These are phyloP conservation scores for Boletus pseudopeckii DNA, from an alignment of 768 basidiomycete species.

Conservation along the genomic window DNA sequence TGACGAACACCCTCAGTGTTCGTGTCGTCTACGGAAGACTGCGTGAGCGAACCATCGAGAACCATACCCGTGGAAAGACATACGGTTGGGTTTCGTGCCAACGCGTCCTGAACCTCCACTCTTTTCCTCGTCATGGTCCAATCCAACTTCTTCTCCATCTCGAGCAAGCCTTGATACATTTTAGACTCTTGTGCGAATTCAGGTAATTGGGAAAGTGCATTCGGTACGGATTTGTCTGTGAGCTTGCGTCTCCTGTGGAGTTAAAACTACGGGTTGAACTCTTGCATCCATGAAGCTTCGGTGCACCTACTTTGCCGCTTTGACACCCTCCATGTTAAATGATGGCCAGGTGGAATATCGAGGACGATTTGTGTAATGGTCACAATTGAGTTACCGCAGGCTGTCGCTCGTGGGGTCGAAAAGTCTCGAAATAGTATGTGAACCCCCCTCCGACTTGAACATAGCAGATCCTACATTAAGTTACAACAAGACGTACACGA, in stretches of 20 bases:
- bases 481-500: not conserved
- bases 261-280: not conserved
- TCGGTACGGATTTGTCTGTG: slow-evolving; percentile 75
- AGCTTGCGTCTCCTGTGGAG: slow-evolving; percentile 66
- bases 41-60: not conserved
- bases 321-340: slow-evolving; percentile 28
- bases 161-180: slow-evolving; percentile 83
- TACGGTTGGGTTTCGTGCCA: slow-evolving; percentile 66
- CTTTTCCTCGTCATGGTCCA: slow-evolving; percentile 93
- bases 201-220: slow-evolving; percentile 68
- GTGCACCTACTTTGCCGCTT: slow-evolving; percentile 33
- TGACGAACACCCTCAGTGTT: slow-evolving; percentile 80
- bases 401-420: not conserved
- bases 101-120: slow-evolving; percentile 88
- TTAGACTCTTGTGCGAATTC: slow-evolving; percentile 77
- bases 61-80: not conserved
- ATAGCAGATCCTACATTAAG: not conserved
- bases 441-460: not conserved
- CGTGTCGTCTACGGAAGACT: slow-evolving; percentile 62
- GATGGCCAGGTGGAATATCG: not conserved
- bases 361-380: not conserved
- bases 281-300: not conserved
- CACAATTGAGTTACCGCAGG: no score
- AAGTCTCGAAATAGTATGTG: slow-evolving; percentile 1
- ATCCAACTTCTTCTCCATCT: slow-evolving; percentile 88